phyloP scores from a whole-genome alignment of 371 early-diverging fungal species.

The Phascolomyces articulosus region DNA sequence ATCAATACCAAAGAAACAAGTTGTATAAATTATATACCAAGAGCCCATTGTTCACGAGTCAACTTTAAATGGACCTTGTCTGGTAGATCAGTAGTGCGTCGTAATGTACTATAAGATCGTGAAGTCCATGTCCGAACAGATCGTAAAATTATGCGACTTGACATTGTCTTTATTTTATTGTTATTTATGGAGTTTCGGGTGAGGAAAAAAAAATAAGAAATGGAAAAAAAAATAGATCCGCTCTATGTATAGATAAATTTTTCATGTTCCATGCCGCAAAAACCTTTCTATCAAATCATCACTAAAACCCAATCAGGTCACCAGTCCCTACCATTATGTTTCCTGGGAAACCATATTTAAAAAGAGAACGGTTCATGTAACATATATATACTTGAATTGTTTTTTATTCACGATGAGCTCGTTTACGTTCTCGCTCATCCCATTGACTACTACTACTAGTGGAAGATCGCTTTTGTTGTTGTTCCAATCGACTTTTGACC shows the following conservation, averaged over 20 bases:
- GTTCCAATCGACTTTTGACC: slow-evolving; percentile 39
- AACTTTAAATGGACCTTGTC: slow-evolving; percentile 23
- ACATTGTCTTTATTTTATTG: not conserved
- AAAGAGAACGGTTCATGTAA: too few relatives aligned
- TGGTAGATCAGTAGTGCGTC: slow-evolving; percentile 15
- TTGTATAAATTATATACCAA: slow-evolving; percentile 10
- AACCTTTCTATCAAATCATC: too few relatives aligned
- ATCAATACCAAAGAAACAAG: too few relatives aligned
- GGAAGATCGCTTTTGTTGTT: not conserved
- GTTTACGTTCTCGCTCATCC: slow-evolving; percentile 1
- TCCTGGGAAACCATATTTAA: too few relatives aligned
- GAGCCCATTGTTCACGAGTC: slow-evolving; percentile 21
- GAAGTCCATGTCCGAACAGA: not conserved
- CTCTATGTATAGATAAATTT: not conserved
- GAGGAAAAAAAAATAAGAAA: not conserved
- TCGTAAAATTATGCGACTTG: slow-evolving; percentile 3
- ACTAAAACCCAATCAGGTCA: too few relatives aligned
- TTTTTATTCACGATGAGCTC: not conserved
- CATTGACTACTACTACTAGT: not conserved
- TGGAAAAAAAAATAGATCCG: not conserved
- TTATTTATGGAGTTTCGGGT: not conserved
- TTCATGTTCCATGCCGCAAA: not conserved
- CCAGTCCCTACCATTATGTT: too few relatives aligned
- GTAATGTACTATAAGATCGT: not conserved
- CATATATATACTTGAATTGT: too few relatives aligned